phyloP scores from a whole-genome alignment of 2,329 filamentous ascomycete genomes.

The Zymoseptoria passerinii region DNA sequence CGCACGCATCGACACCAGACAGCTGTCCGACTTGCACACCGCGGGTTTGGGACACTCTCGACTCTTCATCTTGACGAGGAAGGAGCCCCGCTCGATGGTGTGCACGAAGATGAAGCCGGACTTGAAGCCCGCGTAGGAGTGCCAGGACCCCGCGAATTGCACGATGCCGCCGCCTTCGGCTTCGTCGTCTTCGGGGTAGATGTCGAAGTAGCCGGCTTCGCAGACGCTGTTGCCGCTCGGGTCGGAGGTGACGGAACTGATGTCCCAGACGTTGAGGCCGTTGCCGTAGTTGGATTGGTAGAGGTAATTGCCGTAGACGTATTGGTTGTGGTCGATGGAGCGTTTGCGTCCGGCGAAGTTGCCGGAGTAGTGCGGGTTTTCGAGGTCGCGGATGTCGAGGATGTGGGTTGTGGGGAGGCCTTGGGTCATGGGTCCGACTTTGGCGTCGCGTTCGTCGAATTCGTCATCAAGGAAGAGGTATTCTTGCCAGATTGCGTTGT shows the following conservation, averaged over 20 bases:
- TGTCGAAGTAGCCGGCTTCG: constrained; percentile 44
- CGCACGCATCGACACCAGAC: constrained; percentile 8
- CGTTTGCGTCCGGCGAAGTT: constrained; percentile 29
- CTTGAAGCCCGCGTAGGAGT: constrained; percentile 42
- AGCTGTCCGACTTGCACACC: constrained; percentile 12
- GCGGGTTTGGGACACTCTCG: constrained; percentile 12
- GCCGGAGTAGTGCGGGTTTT: constrained; percentile 34
- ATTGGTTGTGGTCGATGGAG: constrained; percentile 37
- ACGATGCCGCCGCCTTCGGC: constrained; percentile 31
- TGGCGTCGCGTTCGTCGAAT: constrained; percentile 37
- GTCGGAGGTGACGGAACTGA: constrained; percentile 32
- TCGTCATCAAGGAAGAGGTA: constrained; percentile 49
- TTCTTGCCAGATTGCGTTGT: constrained; percentile 33
- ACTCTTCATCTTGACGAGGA: constrained; percentile 35
- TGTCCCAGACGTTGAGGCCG: constrained; percentile 30
- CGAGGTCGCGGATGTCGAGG: constrained; percentile 41
- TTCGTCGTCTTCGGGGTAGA: constrained; percentile 44
- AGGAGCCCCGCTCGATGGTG: constrained; percentile 45
- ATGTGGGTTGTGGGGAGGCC: constrained; percentile 37
- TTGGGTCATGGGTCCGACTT: constrained; percentile 8
- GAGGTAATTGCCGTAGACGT: constrained; percentile 29
- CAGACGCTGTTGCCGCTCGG: constrained; percentile 39
- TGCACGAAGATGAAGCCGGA: constrained; percentile 45
- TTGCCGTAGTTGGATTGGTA: constrained; percentile 34
- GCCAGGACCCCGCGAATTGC: constrained; percentile 37